Evolutionary conservation across 352 stramenopile genomes (phyloP).

Genomic region (Ochromonadaceae sp.): DNA sequence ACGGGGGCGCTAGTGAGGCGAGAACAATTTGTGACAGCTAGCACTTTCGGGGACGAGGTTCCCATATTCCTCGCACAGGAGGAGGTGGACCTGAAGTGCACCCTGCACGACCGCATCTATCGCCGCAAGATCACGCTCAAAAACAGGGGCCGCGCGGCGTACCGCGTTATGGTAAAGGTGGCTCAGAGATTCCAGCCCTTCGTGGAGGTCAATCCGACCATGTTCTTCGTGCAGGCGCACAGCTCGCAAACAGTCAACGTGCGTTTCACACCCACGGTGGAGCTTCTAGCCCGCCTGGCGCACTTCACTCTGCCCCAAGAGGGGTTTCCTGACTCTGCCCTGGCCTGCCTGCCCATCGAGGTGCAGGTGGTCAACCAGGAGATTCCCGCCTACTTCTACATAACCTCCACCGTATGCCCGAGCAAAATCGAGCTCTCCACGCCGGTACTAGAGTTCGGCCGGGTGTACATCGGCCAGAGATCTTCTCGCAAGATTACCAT

Average conservation of each 20-base stretch:
- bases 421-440: constrained; percentile 29
- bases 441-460: constrained; percentile 38
- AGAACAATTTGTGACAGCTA: constrained; percentile 5
- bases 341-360: constrained; percentile 26
- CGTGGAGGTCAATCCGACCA: constrained; percentile 57
- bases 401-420: constrained; percentile 34
- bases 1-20: background rate
- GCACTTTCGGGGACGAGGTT: background rate
- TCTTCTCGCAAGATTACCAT: constrained; percentile 31
- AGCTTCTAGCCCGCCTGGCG: background rate
- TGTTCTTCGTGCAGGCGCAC: constrained; percentile 59
- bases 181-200: constrained; percentile 43
- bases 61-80: constrained; percentile 34
- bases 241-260: constrained; percentile 47
- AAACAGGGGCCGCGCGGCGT: constrained; percentile 65
- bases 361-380: constrained; percentile 37
- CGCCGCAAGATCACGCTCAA: constrained; percentile 49
- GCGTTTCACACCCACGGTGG: constrained; percentile 40
- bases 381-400: constrained; percentile 42
- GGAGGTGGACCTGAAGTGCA: constrained; percentile 56
- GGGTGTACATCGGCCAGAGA: constrained; percentile 40
- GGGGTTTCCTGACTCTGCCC: background rate
- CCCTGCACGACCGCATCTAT: constrained; percentile 41
- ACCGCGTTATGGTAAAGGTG: constrained; percentile 54
- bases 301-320: background rate